Percentiles rank a stretch among this genome's conserved stretches.
phyloP scores from a whole-genome alignment of 768 basidiomycete genomes.

The Porphyrellus cyaneotinctus region DNA sequence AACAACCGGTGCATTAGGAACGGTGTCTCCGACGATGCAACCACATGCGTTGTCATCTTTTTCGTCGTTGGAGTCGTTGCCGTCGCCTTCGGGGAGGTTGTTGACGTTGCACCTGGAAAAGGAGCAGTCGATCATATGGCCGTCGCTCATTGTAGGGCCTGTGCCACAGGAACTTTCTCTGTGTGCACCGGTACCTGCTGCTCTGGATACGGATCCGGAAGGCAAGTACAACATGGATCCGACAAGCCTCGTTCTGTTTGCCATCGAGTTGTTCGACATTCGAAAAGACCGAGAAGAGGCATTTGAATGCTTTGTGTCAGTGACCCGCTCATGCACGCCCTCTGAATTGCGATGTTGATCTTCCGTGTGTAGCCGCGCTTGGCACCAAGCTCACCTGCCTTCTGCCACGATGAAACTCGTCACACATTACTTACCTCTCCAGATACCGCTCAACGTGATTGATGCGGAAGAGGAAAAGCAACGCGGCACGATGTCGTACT shows the following conservation, averaged over 20 bases:
- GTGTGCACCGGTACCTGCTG: conserved; percentile 45
- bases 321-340: conserved; percentile 12
- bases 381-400: conserved; percentile 73
- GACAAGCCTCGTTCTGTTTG: conserved; percentile 71
- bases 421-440: conserved; percentile 65
- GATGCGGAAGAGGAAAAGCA: conserved; percentile 36
- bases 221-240: conserved; percentile 82
- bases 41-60: conserved; percentile 62
- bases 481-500: conserved; percentile 57
- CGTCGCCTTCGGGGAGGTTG: conserved; percentile 58
- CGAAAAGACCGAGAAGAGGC: conserved; percentile 71
- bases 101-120: conserved; percentile 81
- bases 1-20: conserved; percentile 45
- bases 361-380: conserved; percentile 56
- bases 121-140: conserved; percentile 77
- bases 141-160: conserved; percentile 70
- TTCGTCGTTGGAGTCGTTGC: conserved; percentile 73
- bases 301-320: conserved; percentile 78
- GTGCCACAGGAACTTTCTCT: conserved; percentile 61
- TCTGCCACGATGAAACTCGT: conserved; percentile 76
- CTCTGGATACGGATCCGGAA: conserved; percentile 49
- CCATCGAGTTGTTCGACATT: conserved; percentile 69
- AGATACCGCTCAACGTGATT: conserved; percentile 38
- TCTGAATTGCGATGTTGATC: neutral
- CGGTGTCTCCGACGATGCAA: conserved; percentile 53